phyloP scores from a whole-genome alignment of 1,284 basidiomycete species.

The Tilletia caries region DNA sequence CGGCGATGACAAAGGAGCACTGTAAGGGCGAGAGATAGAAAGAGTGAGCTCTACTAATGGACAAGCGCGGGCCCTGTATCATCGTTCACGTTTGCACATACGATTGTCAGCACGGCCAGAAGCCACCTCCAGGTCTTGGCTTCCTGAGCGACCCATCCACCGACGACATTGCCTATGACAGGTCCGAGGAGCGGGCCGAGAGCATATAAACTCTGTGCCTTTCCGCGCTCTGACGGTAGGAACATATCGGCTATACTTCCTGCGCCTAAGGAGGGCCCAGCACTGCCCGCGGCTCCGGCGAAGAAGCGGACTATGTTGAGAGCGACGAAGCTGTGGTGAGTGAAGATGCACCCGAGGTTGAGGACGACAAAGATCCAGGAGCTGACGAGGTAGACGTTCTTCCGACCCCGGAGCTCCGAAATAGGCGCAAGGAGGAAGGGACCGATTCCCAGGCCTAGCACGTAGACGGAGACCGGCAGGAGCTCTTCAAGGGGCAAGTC shows the following conservation, averaged over 20 bases:
- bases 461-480: conserved; percentile 39
- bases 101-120: conserved; percentile 35
- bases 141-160: conserved; percentile 35
- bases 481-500: conserved; percentile 25
- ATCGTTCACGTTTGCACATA: too few relatives aligned
- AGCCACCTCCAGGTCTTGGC: conserved; percentile 38
- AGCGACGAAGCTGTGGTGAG: conserved; percentile 48
- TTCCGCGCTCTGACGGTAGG: conserved; percentile 32
- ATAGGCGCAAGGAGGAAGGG: conserved; percentile 58
- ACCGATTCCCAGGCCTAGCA: conserved; percentile 47
- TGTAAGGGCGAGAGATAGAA: conserved; percentile 16
- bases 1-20: conserved; percentile 20
- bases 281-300: conserved; percentile 37
- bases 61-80: too few relatives aligned
- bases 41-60: conserved; percentile 22
- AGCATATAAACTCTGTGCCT: conserved; percentile 36
- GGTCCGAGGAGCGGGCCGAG: conserved; percentile 43
- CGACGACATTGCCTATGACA: conserved; percentile 37
- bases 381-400: conserved; percentile 53
- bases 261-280: conserved; percentile 41
- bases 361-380: conserved; percentile 50
- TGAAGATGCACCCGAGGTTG: conserved; percentile 44
- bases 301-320: conserved; percentile 36
- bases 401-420: conserved; percentile 57
- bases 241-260: conserved; percentile 49